phyloP scores from a whole-genome alignment of 257 asterid species.

The Thymus quinquecostatus region DNA sequence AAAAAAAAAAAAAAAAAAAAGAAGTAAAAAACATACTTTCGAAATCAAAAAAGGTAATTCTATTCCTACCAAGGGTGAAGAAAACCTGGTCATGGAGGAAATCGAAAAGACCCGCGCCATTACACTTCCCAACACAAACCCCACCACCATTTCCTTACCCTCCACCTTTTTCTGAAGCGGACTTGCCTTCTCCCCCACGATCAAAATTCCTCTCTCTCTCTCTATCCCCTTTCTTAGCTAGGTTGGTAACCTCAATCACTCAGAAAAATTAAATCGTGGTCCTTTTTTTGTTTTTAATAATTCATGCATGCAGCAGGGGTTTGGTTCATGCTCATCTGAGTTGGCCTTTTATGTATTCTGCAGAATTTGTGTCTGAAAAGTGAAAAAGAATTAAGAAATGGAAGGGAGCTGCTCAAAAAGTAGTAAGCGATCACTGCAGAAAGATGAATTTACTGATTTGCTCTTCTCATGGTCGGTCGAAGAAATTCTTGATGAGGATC shows the following conservation, averaged over 20 bases:
- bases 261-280: not conserved
- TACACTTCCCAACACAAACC: too few species aligned
- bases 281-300: not conserved
- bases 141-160: too few species aligned
- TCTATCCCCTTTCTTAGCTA: too few species aligned
- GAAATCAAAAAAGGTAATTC: too few species aligned
- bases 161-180: too few species aligned
- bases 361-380: not conserved
- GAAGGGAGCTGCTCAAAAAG: conserved; percentile 6
- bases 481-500: conserved; percentile 44
- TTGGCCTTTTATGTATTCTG: not conserved
- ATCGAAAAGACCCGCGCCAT: too few species aligned
- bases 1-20: too few species aligned
- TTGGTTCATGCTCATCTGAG: not conserved
- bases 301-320: not conserved
- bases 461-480: conserved; percentile 49
- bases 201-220: too few species aligned
- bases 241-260: conserved; percentile 1
- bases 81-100: too few species aligned
- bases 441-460: conserved; percentile 36
- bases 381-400: conserved; percentile 8
- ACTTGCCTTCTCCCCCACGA: too few species aligned
- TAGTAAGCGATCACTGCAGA: not conserved
- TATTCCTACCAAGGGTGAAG: too few species aligned
- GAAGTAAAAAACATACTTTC: too few species aligned